Evolutionary conservation across 768 basidiomycete genomes (phyloP), one percentile per base, ranked within the genome.

Genomic region (Imleria badia): DNA sequence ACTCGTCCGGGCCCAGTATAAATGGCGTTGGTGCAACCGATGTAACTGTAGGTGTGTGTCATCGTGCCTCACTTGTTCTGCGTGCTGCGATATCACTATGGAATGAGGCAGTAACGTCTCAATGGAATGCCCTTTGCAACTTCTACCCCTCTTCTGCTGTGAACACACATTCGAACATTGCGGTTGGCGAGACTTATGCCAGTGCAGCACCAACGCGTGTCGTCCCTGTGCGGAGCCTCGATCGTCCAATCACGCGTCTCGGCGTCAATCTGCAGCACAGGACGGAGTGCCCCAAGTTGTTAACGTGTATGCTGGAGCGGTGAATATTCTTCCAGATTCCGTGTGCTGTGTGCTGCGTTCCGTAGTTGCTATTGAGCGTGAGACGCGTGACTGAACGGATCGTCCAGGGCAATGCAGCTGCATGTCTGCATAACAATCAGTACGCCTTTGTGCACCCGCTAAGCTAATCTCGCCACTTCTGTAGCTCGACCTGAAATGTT

Each of bases 51-150:
- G 45, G 63, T 56, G 48, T 56, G 64, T 59, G 65, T 52, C 56
- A 54, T 55, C 48, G 31, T 48, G 59, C 66, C 68, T 70, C 68
- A 54, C 54, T 62, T 62, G 54, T 61, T 45, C 69, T 70, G 68
- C 66, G 38, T 70, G 68, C 66, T 54, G 50, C 48, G 53, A 56
- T 53, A 42, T 53, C 61, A 60, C 60, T 52, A 46, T 41, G 49
- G n/a, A 51, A 55, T 33, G 48, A 48, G 60, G 49, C 52, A 52
- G 41, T 13, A 36, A 34, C 36, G 9, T 34, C 34, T 51, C 38
- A 45, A 60, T 57, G 67, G 63, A 45, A 60, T 70, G 54, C 57
- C 48, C 46, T 51, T 46, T 38, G 48, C 41, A 40, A 42, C 45
- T 58, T 42, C 49, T 51, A 30, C 52, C 51, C 54, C 51, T 51